A percentile compares a stretch with the other conserved stretches of the same genome.
Evolutionary conservation across 2,329 filamentous ascomycete genomes (phyloP).

Genomic region (Cladophialophora immunda): DNA sequence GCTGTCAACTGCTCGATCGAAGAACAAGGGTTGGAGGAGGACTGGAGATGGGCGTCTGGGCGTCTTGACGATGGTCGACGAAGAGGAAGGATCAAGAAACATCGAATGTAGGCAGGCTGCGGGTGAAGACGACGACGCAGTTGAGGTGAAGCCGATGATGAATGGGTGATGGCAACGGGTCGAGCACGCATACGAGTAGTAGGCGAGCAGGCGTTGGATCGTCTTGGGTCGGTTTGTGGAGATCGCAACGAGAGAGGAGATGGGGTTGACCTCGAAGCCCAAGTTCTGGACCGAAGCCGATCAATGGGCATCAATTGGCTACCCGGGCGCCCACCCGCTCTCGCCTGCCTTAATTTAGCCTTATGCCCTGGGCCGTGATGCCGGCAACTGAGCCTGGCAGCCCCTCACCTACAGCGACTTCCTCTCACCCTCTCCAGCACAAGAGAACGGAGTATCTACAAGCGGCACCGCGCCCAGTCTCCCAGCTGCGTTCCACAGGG

Average conservation of each 20-base stretch:
- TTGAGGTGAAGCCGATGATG: constrained; percentile 9
- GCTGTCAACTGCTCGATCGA: constrained; percentile 6
- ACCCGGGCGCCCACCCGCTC: neutral
- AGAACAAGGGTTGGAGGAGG: neutral
- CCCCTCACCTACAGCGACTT: neutral
- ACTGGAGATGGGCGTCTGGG: neutral
- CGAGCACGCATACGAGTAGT: neutral
- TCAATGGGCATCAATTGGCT: constrained; percentile 9
- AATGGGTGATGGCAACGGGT: constrained; percentile 9
- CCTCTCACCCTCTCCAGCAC: neutral
- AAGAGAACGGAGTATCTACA: neutral
- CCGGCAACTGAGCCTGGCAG: neutral
- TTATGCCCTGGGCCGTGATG: constrained; percentile 16
- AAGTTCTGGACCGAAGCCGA: constrained; percentile 4
- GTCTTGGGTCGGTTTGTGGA: constrained; percentile 4
- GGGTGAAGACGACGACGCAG: neutral
- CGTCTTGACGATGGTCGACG: constrained; percentile 1
- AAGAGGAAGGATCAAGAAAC: neutral
- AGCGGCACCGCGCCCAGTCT: constrained; percentile 1
- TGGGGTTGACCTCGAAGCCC: constrained; percentile 1
- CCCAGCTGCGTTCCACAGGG: neutral
- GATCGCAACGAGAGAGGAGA: constrained; percentile 7
- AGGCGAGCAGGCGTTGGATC: constrained; percentile 7
- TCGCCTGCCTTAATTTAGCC: constrained; percentile 14
- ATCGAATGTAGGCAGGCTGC: neutral